A percentile compares a stretch with the other conserved stretches of the same genome.
Evolutionary conservation across 345 rosid genomes (phyloP).

Genomic region (Eucalyptus marginata): DNA sequence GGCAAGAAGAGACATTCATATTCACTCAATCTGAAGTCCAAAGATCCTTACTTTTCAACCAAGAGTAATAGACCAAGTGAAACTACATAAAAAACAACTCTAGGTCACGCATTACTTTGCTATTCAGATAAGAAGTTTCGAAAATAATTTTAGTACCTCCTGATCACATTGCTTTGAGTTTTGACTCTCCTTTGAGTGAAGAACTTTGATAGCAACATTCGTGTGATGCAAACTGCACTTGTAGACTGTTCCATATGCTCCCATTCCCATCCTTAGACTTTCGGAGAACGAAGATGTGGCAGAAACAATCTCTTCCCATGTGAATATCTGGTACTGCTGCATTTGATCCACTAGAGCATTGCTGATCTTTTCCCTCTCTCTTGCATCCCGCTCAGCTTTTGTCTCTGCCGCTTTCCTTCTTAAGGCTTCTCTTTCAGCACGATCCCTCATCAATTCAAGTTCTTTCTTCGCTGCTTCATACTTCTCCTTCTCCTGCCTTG

Average conservation of each 20-base stretch:
- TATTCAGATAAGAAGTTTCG: background rate
- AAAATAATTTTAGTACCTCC: constrained; percentile 43
- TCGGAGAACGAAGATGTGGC: constrained; percentile 78
- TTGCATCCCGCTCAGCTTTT: constrained; percentile 36
- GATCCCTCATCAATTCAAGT: constrained; percentile 23
- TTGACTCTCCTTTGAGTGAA: constrained; percentile 44
- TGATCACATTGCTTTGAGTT: constrained; percentile 54
- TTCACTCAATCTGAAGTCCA: background rate
- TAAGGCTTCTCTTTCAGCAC: constrained; percentile 39
- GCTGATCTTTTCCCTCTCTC: constrained; percentile 64
- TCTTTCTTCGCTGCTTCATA: constrained; percentile 50
- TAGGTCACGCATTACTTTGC: background rate
- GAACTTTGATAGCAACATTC: constrained; percentile 68
- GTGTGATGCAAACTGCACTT: constrained; percentile 62
- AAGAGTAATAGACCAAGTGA: background rate
- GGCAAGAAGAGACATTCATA: background rate
- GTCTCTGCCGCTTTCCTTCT: constrained; percentile 48
- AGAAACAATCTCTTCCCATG: constrained; percentile 73
- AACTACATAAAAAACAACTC: background rate
- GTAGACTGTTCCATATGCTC: constrained; percentile 78
- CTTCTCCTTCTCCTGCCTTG: constrained; percentile 47
- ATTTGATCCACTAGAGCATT: constrained; percentile 37
- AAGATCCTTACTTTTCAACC: background rate
- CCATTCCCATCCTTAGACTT: constrained; percentile 53
- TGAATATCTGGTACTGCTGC: constrained; percentile 37